These are phyloP conservation scores for Salix caprea DNA, from an alignment of 345 rosid genomes.

Conservation along the genomic window DNA sequence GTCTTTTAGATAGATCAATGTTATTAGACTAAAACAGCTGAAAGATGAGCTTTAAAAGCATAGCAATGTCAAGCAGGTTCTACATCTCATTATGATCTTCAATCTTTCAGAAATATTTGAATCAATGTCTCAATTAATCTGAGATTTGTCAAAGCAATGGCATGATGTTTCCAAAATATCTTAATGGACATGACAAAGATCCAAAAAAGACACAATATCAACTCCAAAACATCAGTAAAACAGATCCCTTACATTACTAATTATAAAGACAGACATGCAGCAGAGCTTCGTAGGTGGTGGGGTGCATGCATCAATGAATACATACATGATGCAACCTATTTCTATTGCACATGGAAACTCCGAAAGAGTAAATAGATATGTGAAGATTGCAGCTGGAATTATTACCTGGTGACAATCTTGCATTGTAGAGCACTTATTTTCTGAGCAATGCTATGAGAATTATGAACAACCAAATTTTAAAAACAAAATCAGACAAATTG, in stretches of 20 bases:
- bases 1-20: background rate
- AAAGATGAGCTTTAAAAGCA: background rate
- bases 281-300: too few relatives aligned
- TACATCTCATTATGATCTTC: background rate
- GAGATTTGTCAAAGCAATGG: background rate
- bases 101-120: background rate
- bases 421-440: background rate
- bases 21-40: background rate
- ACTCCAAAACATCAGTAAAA: too few relatives aligned
- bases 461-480: background rate
- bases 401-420: background rate
- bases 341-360: background rate
- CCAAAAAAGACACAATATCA: too few relatives aligned
- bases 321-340: background rate
- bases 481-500: background rate
- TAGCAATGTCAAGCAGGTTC: background rate
- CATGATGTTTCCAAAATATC: too few relatives aligned
- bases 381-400: background rate
- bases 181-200: too few relatives aligned
- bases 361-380: background rate
- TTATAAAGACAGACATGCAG: too few relatives aligned
- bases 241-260: too few relatives aligned
- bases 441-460: background rate
- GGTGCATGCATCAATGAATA: background rate
- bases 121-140: background rate